phyloP scores from a whole-genome alignment of 179 eudicot species.

The Silene coronaria region DNA sequence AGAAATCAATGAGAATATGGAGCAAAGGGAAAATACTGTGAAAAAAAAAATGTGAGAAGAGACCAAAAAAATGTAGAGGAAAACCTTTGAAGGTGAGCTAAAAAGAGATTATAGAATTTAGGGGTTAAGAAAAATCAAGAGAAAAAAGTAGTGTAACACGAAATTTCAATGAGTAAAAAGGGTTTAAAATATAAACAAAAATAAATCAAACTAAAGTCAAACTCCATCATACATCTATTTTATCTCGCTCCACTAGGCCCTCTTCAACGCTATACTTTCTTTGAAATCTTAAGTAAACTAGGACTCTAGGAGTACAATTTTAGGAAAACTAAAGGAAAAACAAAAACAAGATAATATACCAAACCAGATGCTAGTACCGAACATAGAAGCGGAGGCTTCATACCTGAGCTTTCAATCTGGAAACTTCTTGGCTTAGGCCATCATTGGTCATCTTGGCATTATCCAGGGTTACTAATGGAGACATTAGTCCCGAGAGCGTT shows the following conservation, averaged over 20 bases:
- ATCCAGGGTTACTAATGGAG: constrained; percentile 57
- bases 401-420: constrained; percentile 81
- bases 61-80: background rate
- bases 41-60: background rate
- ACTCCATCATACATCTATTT: background rate
- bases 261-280: background rate
- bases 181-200: background rate
- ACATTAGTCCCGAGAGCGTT: constrained; percentile 80
- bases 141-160: background rate
- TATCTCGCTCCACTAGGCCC: background rate
- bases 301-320: no score
- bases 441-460: constrained; percentile 60
- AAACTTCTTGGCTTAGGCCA: constrained; percentile 70
- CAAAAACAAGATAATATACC: background rate
- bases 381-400: constrained; percentile 7
- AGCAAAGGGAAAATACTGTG: background rate
- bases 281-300: no score
- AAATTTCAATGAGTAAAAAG: background rate
- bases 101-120: background rate
- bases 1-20: background rate
- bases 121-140: background rate
- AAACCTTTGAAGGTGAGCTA: background rate
- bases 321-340: background rate
- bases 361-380: constrained; percentile 5
- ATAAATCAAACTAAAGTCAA: background rate